Conservation (phyloP, 257 asterid species). For the Salvia hispanica region DNA sequence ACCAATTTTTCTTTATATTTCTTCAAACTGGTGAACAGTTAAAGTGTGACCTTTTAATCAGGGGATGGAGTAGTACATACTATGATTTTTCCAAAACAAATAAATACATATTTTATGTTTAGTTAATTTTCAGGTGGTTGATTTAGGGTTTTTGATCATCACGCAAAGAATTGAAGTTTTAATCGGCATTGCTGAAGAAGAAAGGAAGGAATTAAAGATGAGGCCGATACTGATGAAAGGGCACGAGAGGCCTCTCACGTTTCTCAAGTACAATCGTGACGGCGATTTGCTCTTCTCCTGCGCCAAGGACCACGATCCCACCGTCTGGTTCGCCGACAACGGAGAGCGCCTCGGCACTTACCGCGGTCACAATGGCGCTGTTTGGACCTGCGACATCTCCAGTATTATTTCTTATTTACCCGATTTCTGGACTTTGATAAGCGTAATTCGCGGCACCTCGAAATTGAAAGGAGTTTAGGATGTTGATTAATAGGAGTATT, state of each 20-base stretch:
- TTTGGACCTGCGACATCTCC: conserved; percentile 92
- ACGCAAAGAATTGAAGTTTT: neutral
- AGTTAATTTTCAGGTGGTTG: too few relatives aligned
- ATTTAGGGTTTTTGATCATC: too few relatives aligned
- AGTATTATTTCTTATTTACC: conserved; percentile 50
- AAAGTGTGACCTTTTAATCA: too few relatives aligned
- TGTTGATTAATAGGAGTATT: neutral
- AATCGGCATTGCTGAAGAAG: neutral
- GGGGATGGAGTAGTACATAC: too few relatives aligned
- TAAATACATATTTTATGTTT: too few relatives aligned
- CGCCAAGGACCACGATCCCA: conserved; percentile 88
- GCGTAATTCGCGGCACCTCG: neutral
- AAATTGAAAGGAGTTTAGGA: neutral
- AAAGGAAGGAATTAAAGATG: conserved; percentile 36
- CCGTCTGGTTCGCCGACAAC: conserved; percentile 91
- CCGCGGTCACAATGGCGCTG: conserved; percentile 94
- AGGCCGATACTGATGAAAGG: conserved; percentile 96
- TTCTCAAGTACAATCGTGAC: conserved; percentile 74
- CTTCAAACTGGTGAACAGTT: too few relatives aligned
- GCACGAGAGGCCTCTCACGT: conserved; percentile 93
- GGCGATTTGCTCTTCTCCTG: conserved; percentile 92
- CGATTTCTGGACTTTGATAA: neutral
- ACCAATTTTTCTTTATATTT: too few relatives aligned
- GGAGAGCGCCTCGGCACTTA: conserved; percentile 97
- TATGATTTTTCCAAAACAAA: too few relatives aligned